Evolutionary conservation across 257 asterid species (phyloP), one percentile per base, ranked within the genome.

Genomic region (Solanum tarijense): DNA sequence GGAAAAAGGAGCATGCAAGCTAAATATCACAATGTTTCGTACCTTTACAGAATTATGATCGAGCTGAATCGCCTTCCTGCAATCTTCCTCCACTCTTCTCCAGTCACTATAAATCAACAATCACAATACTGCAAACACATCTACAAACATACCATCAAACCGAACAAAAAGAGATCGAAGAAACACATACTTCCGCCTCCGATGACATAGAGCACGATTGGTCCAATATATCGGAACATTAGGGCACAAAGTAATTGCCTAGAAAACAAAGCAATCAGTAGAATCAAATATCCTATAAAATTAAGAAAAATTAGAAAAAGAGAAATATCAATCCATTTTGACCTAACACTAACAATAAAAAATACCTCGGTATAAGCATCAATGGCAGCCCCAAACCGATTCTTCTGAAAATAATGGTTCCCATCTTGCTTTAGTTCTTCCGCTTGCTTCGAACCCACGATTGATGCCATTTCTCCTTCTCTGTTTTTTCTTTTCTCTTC

Each of bases 161-260:
- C 23, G 18, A 66, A 31, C 38, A 4, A 60, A 23, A 65, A 90
- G 18, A n/a, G 76, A 84, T 18, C 65, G 4, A 66, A 7, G 2
- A 10, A 27, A 16, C 31, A 88, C 98, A 68, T 92, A 97, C 99
- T 91, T 92, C 92, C 98, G 90, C 90, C 89, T 97, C 55, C 90
- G 96, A 90, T 94, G 95, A 87, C 99, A 97, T 83, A 97, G 87
- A 69, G 99, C 99, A 7, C 99, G 98, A 90, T 97, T 97, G 12
- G 98, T 93, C 98, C 96, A 95, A 91, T 97, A 97, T 20, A 93
- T 87, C 36, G 98, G 95, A 88, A 97, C 95, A 88, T 96, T 91
- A 91, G 99, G 99, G 95, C 98, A 94, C 93, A 97, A 69, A 48
- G 93, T 55, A 88, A 97, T 96, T 86, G 99, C 99, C 99, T 97